These are phyloP conservation scores for Penicillium sp. DNA, from an alignment of 2,329 filamentous ascomycete genomes.

Conservation along the genomic window DNA sequence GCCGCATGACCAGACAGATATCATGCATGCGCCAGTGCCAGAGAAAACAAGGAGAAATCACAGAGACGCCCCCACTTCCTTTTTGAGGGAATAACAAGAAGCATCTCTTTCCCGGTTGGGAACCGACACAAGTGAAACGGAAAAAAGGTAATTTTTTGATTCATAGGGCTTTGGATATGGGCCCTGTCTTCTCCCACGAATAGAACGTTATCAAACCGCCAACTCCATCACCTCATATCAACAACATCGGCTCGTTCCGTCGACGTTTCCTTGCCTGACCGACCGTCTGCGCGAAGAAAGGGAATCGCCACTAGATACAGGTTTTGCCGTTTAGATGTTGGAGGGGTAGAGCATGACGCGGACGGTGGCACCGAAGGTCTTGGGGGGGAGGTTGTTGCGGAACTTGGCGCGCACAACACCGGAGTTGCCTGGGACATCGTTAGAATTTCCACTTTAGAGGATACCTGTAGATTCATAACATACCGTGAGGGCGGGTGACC, in stretches of 20 bases:
- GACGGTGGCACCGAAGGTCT: conserved; percentile 94
- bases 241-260: conserved; percentile 38
- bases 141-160: conserved; percentile 37
- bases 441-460: not conserved
- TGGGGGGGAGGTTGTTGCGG: conserved; percentile 90
- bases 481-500: conserved; percentile 94
- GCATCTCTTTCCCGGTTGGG: conserved; percentile 24
- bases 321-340: conserved; percentile 73
- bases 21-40: conserved; percentile 25
- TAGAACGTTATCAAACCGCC: conserved; percentile 39
- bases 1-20: conserved; percentile 29
- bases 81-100: conserved; percentile 2
- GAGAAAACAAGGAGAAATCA: conserved; percentile 21
- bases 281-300: conserved; percentile 39
- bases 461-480: conserved; percentile 27
- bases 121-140: conserved; percentile 29
- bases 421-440: conserved; percentile 72
- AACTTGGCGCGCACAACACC: conserved; percentile 98
- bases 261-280: conserved; percentile 38
- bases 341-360: conserved; percentile 98
- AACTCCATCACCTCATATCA: conserved; percentile 41
- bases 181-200: conserved; percentile 42
- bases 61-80: conserved; percentile 3
- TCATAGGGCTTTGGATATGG: conserved; percentile 36
- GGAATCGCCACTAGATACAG: conserved; percentile 37